Base-by-base conservation (phyloP, 257 asterid species). In the Nicotiana attenuata region DNA sequence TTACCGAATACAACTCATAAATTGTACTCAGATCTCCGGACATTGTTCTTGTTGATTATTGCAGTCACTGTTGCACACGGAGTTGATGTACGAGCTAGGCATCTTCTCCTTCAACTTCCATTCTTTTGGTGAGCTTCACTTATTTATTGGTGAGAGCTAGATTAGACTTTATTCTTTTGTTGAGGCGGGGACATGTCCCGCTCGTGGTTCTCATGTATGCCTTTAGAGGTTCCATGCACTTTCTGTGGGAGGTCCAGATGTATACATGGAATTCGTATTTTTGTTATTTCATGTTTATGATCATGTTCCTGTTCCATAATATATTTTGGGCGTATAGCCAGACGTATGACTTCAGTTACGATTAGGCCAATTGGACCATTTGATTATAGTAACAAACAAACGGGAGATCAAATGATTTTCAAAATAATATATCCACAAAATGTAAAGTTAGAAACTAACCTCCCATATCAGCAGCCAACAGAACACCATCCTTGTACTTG, bases 391-490 rank as follows among this genome's bases (percentile, higher is more conserved):
- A 60, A 26, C 65, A 60, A 60, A 20, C 29, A 59, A 59, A 60
- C 29, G 3, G 31, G 29, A 60, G 65, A 60, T 7, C 31, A 60
- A 20, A 60, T 20, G 29, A 60, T 60, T 60, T 60, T 20, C 65
- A 60, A 60, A 60, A 20, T 60, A 60, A 8, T 60, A 3, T 60
- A 60, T 60, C 24, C 65, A 60, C 29, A 9, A 60, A 60, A 8
- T 59, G 4, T 20, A 20, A 20, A 60, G 24, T 60, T 60, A 60
- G 29, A 60, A 60, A 60, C 16, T 76, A 63, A 95, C 99, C 99
- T 95, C 99, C 99, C 97, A 93, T 92, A 83, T 93, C 98, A 84
- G 97, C 92, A 75, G 91, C 97, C 90, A 95, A 64, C 66, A 95
- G 93, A 84, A 93, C 89, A 57, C 98, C 99, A 90, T 95, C 97